Percentiles rank a stretch among this genome's conserved stretches.
Evolutionary conservation across 345 rosid genomes (phyloP).

Genomic region (Alliaria petiolata): DNA sequence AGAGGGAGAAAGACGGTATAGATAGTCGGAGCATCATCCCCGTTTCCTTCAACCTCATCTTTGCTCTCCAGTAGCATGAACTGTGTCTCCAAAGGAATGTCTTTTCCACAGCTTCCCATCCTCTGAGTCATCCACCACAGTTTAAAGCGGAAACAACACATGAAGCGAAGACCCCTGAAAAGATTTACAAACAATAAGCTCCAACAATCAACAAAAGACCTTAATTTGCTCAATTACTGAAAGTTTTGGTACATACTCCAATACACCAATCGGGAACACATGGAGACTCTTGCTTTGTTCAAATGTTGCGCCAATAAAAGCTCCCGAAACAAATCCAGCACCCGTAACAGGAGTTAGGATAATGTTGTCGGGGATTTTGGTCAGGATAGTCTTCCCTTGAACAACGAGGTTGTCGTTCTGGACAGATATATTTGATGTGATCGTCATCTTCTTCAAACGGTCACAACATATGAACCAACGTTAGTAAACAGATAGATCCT

Average conservation of each 20-base stretch:
- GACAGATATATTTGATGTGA: slow-evolving; percentile 68
- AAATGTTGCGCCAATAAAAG: slow-evolving; percentile 85
- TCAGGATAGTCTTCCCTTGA: slow-evolving; percentile 86
- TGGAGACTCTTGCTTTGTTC: slow-evolving; percentile 81
- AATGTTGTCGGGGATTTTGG: slow-evolving; percentile 82
- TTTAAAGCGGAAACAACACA: slow-evolving; percentile 94
- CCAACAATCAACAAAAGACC: neutral
- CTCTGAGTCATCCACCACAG: slow-evolving; percentile 99
- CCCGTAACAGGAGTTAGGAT: slow-evolving; percentile 69
- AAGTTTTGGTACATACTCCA: slow-evolving; percentile 54
- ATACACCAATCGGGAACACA: slow-evolving; percentile 80
- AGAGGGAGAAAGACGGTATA: slow-evolving; percentile 92
- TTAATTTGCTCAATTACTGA: neutral
- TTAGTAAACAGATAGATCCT: neutral
- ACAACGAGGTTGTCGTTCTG: slow-evolving; percentile 80
- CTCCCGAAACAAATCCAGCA: slow-evolving; percentile 60
- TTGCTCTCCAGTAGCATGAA: slow-evolving; percentile 89
- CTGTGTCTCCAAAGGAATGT: slow-evolving; percentile 94
- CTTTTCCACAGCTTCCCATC: slow-evolving; percentile 87
- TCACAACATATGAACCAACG: neutral
- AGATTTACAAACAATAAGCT: slow-evolving; percentile 11
- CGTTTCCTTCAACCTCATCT: slow-evolving; percentile 44
- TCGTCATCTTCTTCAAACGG: slow-evolving; percentile 55
- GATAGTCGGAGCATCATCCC: slow-evolving; percentile 51
- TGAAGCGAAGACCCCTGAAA: slow-evolving; percentile 72